These are phyloP conservation scores for Gonapodya prolifera DNA, from an alignment of 192 early-diverging fungal species.

Conservation along the genomic window DNA sequence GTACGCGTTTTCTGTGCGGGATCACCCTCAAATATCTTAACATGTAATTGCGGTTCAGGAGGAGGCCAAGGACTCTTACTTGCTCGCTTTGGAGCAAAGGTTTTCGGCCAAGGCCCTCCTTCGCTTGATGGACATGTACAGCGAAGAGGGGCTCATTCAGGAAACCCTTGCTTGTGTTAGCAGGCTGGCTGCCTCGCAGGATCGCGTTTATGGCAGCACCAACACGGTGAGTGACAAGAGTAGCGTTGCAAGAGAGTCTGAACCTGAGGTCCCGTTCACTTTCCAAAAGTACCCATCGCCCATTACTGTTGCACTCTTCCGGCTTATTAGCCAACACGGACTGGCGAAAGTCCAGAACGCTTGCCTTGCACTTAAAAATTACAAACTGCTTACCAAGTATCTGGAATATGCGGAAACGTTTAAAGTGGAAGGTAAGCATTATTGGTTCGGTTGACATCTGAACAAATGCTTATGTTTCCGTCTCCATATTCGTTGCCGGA, in stretches of 20 bases:
- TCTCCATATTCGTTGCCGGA: no score
- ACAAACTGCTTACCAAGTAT: slow-evolving; percentile 60
- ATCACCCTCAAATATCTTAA: neutral
- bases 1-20: slow-evolving; percentile 18
- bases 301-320: slow-evolving; percentile 71
- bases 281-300: slow-evolving; percentile 69
- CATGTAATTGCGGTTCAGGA: slow-evolving; percentile 18
- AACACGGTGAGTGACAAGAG: slow-evolving; percentile 58
- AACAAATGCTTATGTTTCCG: no score
- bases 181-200: slow-evolving; percentile 72
- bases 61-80: slow-evolving; percentile 87
- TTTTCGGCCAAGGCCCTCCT: slow-evolving; percentile 88
- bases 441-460: no score
- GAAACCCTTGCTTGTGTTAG: slow-evolving; percentile 67
- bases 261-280: neutral
- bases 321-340: slow-evolving; percentile 73
- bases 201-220: slow-evolving; percentile 66
- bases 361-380: slow-evolving; percentile 66
- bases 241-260: neutral
- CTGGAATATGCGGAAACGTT: slow-evolving; percentile 59
- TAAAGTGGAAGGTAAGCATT: slow-evolving; percentile 52
- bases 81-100: slow-evolving; percentile 74
- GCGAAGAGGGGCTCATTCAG: slow-evolving; percentile 67
- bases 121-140: slow-evolving; percentile 68
- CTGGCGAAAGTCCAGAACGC: slow-evolving; percentile 86